Evolutionary conservation across 2,329 filamentous ascomycete species (phyloP), one percentile per base, ranked within the genome.

Genomic region (Colletotrichum higginsianum): DNA sequence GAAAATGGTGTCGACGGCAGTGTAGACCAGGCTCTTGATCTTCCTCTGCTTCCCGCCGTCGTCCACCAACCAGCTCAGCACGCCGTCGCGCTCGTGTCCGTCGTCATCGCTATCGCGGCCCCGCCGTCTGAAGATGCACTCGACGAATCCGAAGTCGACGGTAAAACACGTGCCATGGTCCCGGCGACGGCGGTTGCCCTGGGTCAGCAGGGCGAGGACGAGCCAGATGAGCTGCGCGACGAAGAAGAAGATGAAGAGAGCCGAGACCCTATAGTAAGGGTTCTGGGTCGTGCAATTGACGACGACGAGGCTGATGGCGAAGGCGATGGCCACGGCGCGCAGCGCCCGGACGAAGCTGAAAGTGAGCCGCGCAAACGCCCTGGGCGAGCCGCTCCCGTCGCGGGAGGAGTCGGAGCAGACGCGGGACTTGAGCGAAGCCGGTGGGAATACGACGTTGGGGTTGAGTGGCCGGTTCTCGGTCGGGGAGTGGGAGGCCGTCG

Each of bases 151-250:
- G 11, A 72, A 11, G 35, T 72, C 70, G 13, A 72, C 7, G 18
- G 55, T 40, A 11, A 61, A 13, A 3, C 49, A 47, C 44, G 40
- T 71, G 0, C 35, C 21, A n/a, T 9, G 44, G 12, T 4, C n/a
- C 16, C 21, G 2, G 4, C 53, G 13, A 9, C 9, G 7, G 1
- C 46, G 18, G 2, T 12, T 26, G 38, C 55, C 9, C 30, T 60
- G 50, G 4, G 16, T 13, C 30, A 70, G 15, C 2, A 72, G 15
- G 30, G 66, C 47, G 18, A 66, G 38, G 5, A 44, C n/a, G 16
- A 61, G 42, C 70, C 70, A 72, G 30, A 56, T 18, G 6, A 72
- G 66, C 66, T 70, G 70, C 47, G 46, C 13, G 38, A 60, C 50
- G 18, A 44, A 61, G 18, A 72, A n/a, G 35, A 61, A 38, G 55